Evolutionary conservation across 805 yeast species (phyloP), one percentile per base, ranked within the genome.

Genomic region (Cyberlindnera mississippiensis): DNA sequence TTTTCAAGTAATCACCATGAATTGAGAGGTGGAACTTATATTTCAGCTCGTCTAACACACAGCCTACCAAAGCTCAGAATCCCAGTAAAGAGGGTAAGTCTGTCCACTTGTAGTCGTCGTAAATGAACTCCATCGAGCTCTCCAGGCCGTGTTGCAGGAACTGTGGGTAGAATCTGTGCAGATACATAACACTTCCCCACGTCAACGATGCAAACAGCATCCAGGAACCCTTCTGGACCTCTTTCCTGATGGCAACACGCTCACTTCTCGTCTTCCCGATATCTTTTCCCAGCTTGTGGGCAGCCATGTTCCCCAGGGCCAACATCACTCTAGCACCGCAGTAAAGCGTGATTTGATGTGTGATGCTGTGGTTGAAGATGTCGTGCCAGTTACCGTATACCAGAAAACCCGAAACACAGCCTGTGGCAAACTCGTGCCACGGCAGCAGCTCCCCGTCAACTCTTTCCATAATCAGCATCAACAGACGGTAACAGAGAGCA

Each of bases 151-250:
- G 71, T 55, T 84, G 91, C 34, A 85, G 66, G 49, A 73, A 72
- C 29, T 72, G 71, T 2, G 83, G 82, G 49, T 83, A 81, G 44
- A 68, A 67, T 42, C 81, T 73, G 60, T 82, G 84, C 38, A 85
- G 67, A 53, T 75, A 71, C 90, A 85, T 83, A 29, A 83, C 85
- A 19, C 74, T 56, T 0, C 82, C 91, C 95, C 95, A 85, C 8
- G 78, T 69, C 7, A 78, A 45, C 13, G 82, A 76, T 2, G 89
- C 81, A 51, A 79, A 75, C 34, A 73, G 57, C 33, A 75, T 67
- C 88, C 89, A 85, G 0, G 73, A 59, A 4, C 42, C 33, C 15
- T 52, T 54, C 36, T 66, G 63, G 5, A 71, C 51, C 33, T 44
- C 42, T 10, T 35, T 41, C 37, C 53, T 41, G 27, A 51, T 24